phyloP scores from a whole-genome alignment of 2,329 filamentous ascomycete species.

The Xylaria sp. region DNA sequence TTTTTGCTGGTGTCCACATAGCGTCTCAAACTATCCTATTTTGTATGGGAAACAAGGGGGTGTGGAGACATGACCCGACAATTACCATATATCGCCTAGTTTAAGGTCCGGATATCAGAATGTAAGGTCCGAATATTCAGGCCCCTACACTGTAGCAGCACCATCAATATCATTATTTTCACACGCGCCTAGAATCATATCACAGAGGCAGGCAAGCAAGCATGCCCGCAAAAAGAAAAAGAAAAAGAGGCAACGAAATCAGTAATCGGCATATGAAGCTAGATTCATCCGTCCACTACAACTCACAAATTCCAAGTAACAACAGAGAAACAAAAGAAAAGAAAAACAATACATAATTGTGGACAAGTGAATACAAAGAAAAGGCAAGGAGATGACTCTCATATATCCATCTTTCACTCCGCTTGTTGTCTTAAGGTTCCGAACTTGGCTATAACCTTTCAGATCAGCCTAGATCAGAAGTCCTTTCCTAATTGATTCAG shows the following conservation, averaged over 20 bases:
- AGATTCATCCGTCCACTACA: slow-evolving; percentile 3
- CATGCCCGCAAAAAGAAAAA: not conserved
- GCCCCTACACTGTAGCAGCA: not conserved
- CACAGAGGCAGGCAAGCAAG: not conserved
- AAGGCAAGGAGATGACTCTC: slow-evolving; percentile 17
- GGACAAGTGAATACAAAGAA: not conserved
- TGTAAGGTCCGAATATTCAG: too few species aligned
- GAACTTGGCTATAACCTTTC: not conserved
- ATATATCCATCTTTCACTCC: slow-evolving; percentile 23
- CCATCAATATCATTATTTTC: not conserved
- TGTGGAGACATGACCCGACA: too few species aligned
- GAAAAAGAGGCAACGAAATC: not conserved
- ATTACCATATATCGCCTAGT: too few species aligned
- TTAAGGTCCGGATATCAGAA: too few species aligned
- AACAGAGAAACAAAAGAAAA: not conserved
- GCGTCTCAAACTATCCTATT: too few species aligned
- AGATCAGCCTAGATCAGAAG: slow-evolving; percentile 13
- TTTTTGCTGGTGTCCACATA: too few species aligned
- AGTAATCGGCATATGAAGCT: slow-evolving; percentile 10
- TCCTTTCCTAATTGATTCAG: not conserved
- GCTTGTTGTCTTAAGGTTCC: not conserved
- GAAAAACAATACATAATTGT: not conserved
- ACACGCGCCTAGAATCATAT: not conserved
- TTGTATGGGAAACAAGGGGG: too few species aligned
- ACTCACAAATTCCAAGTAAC: not conserved